A percentile compares a stretch with the other conserved stretches of the same genome.
phyloP scores from a whole-genome alignment of 257 asterid species.

The Echium plantagineum region DNA sequence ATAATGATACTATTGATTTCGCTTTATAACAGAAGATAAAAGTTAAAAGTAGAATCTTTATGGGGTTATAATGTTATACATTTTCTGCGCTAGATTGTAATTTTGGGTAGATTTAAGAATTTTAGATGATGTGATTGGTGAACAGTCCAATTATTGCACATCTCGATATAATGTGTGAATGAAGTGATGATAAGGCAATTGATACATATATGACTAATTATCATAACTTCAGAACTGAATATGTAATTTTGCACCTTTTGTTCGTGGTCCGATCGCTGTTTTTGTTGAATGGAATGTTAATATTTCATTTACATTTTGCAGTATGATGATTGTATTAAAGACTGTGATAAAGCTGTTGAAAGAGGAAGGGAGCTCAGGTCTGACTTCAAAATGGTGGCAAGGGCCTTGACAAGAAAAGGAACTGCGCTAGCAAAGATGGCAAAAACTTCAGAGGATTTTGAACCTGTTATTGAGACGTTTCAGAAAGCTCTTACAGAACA shows the following conservation, averaged over 20 bases:
- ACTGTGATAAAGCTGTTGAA: constrained; percentile 92
- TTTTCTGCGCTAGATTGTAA: background rate
- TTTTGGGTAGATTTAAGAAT: background rate
- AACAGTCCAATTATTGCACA: background rate
- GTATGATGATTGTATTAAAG: constrained; percentile 80
- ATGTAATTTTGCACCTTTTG: background rate
- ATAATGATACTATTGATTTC: background rate
- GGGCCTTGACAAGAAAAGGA: constrained; percentile 92
- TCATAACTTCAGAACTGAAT: background rate
- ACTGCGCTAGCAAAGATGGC: constrained; percentile 77
- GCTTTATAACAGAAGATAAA: background rate
- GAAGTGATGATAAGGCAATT: background rate
- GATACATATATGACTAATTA: too few species aligned
- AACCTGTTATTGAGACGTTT: constrained; percentile 71
- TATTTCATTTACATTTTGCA: constrained; percentile 14
- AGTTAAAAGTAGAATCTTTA: too few species aligned
- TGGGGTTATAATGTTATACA: background rate
- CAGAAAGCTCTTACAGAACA: constrained; percentile 94
- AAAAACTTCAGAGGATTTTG: constrained; percentile 63
- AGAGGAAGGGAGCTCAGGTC: constrained; percentile 85
- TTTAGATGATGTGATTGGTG: background rate
- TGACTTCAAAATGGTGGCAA: constrained; percentile 82
- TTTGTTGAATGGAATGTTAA: background rate
- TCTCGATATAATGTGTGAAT: too few species aligned
- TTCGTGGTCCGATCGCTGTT: background rate